These are phyloP conservation scores for Raphanus sativus DNA, from an alignment of 345 rosid species.

Conservation along the genomic window DNA sequence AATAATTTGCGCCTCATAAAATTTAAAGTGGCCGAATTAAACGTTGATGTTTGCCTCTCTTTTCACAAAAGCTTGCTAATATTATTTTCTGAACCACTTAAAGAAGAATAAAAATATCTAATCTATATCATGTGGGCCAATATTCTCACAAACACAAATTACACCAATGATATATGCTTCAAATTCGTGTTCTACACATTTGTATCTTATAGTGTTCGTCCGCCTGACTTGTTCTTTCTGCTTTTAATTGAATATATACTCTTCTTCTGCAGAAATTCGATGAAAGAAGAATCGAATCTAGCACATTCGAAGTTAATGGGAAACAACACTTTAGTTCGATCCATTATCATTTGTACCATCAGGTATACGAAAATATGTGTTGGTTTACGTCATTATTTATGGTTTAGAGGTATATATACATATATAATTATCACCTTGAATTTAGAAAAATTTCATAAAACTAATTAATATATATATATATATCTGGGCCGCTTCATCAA, in stretches of 20 bases:
- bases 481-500: neutral
- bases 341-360: conserved; percentile 13
- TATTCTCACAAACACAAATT: conserved; percentile 21
- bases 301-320: conserved; percentile 32
- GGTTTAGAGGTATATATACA: neutral
- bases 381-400: conserved; percentile 1
- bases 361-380: conserved; percentile 6
- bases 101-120: neutral
- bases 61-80: conserved; percentile 5
- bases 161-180: conserved; percentile 26
- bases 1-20: conserved; percentile 21
- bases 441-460: neutral
- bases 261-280: conserved; percentile 12
- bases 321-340: conserved; percentile 24
- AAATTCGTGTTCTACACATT: conserved; percentile 31
- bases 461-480: neutral
- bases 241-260: conserved; percentile 32
- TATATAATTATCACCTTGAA: neutral
- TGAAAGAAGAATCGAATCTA: conserved; percentile 19
- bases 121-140: conserved; percentile 9
- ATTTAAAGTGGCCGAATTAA: conserved; percentile 26
- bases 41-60: conserved; percentile 13
- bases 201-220: conserved; percentile 22
- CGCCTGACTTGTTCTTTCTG: conserved; percentile 32
- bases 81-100: neutral